These are phyloP conservation scores for Neurospora sp. DNA, from an alignment of 495 filamentous ascomycete genomes.

Conservation along the genomic window DNA sequence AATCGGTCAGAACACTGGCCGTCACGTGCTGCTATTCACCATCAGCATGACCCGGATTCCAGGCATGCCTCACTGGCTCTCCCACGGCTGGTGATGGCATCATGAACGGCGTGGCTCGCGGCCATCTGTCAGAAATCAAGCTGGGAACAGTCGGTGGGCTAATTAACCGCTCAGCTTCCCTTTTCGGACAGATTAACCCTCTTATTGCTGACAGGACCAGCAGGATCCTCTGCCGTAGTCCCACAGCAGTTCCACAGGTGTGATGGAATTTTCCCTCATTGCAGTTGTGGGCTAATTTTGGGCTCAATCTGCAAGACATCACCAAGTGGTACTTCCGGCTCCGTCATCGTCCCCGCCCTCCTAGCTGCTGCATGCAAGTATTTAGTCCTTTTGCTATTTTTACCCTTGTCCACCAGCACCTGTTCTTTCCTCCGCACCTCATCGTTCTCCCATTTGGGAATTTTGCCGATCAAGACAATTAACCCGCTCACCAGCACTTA, in stretches of 20 bases:
- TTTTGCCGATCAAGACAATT: background rate
- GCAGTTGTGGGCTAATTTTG: conserved; percentile 22
- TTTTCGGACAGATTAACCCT: conserved; percentile 10
- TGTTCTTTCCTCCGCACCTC: background rate
- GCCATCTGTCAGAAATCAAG: background rate
- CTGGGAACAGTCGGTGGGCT: conserved; percentile 7
- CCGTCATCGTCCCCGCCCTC: background rate
- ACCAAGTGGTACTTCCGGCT: background rate
- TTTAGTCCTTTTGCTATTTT: conserved; percentile 14
- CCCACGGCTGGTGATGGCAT: background rate
- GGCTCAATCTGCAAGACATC: conserved; percentile 3
- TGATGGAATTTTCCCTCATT: conserved; percentile 19
- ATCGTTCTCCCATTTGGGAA: background rate
- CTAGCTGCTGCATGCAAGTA: background rate
- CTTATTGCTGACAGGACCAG: background rate
- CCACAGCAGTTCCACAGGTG: background rate
- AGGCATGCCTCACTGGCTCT: background rate
- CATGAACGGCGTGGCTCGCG: background rate
- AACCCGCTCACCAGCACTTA: background rate
- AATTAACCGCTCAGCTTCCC: conserved; percentile 23
- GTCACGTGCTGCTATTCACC: background rate
- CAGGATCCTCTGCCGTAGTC: background rate
- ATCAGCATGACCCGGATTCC: background rate
- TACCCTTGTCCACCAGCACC: conserved; percentile 1
- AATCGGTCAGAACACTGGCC: background rate